phyloP scores from a whole-genome alignment of 2,329 filamentous ascomycete genomes.

The Pseudocercospora musae region DNA sequence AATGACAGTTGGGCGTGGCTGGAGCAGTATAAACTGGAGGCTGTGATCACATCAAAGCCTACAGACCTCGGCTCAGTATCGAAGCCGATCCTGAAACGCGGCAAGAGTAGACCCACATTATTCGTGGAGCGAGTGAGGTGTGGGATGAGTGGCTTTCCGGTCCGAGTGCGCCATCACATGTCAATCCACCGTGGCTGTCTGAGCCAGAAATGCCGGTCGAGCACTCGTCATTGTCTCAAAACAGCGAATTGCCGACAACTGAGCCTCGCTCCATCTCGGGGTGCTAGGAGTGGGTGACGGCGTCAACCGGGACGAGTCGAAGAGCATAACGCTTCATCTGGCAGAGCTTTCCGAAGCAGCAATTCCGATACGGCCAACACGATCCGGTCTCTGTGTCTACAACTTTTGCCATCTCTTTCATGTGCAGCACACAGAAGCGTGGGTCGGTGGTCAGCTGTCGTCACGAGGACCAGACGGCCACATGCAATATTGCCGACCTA shows the following conservation, averaged over 20 bases:
- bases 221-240: neutral
- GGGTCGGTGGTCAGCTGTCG: neutral
- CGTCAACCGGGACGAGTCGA: neutral
- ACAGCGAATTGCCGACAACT: neutral
- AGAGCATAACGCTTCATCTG: neutral
- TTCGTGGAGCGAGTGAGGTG: no score
- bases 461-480: neutral
- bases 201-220: neutral
- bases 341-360: neutral
- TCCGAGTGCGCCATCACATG: neutral
- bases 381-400: neutral
- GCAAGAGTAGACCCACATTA: no score
- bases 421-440: conserved; percentile 3
- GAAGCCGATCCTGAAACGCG: neutral
- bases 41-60: neutral
- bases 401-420: conserved; percentile 2
- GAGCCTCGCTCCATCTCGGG: neutral
- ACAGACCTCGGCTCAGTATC: neutral
- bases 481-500: neutral
- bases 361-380: neutral
- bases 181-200: neutral
- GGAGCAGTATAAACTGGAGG: neutral
- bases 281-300: neutral
- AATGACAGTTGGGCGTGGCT: conserved; percentile 4
- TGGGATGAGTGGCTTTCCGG: no score